Conservation (phyloP, 352 stramenopile species). For the Phytophthora citricola region DNA sequence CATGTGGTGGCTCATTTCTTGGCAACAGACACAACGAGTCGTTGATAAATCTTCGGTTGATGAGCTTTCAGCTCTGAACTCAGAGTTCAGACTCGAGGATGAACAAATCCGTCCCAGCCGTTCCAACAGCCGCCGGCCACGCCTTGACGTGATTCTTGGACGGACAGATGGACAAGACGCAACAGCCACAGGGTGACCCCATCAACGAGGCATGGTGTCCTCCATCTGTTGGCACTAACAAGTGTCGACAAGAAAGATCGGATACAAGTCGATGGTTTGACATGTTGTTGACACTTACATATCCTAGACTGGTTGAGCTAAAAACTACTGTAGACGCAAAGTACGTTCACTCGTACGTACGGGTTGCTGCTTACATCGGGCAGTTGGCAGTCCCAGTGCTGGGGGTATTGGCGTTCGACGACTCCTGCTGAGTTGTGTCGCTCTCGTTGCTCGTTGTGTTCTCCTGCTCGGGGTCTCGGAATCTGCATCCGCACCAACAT, state of each 20-base stretch:
- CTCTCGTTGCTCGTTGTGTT: not conserved
- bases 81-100: slow-evolving; percentile 3
- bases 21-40: slow-evolving; percentile 2
- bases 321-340: slow-evolving; percentile 2
- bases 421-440: slow-evolving; percentile 1
- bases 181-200: slow-evolving; percentile 16
- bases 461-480: slow-evolving; percentile 1
- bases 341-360: slow-evolving; percentile 10
- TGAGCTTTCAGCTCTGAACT: slow-evolving; percentile 7
- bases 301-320: slow-evolving; percentile 2
- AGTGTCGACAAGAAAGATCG: slow-evolving; percentile 4
- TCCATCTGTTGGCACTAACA: slow-evolving; percentile 15
- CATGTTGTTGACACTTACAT: slow-evolving; percentile 9
- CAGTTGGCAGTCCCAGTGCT: slow-evolving; percentile 24
- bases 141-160: slow-evolving; percentile 9
- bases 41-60: slow-evolving; percentile 13
- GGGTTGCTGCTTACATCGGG: slow-evolving; percentile 22
- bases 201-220: slow-evolving; percentile 17
- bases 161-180: slow-evolving; percentile 16
- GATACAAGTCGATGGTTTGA: slow-evolving; percentile 1
- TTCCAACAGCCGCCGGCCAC: slow-evolving; percentile 9
- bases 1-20: slow-evolving; percentile 29
- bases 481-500: not conserved
- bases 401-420: slow-evolving; percentile 1
- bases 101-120: slow-evolving; percentile 10